Evolutionary conservation across 257 asterid species (phyloP).

Genomic region (Ajuga chamaepitys): DNA sequence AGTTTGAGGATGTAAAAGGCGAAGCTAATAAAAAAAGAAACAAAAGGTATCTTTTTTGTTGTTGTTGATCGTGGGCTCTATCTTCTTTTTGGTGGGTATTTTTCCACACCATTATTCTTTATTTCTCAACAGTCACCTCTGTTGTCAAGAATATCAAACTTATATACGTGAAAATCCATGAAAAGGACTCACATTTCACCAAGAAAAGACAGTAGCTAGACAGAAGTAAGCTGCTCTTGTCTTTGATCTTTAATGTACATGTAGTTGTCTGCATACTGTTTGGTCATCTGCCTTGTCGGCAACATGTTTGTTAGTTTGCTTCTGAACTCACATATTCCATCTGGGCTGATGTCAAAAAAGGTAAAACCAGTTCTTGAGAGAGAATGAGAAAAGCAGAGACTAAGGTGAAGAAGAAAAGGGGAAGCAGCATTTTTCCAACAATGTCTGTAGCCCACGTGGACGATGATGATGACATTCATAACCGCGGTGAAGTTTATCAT

Average conservation of each 20-base stretch:
- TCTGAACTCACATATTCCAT: slow-evolving; percentile 24
- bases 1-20: slow-evolving; percentile 2
- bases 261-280: background rate
- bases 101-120: background rate
- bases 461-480: slow-evolving; percentile 40
- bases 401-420: slow-evolving; percentile 41
- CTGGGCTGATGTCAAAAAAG: slow-evolving; percentile 24
- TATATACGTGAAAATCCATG: slow-evolving; percentile 1
- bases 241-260: background rate
- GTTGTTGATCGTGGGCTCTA: slow-evolving; percentile 14
- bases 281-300: background rate
- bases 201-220: background rate
- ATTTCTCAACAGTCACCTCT: background rate
- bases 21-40: background rate
- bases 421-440: slow-evolving; percentile 40
- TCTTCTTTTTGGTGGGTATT: background rate
- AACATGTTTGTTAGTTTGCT: slow-evolving; percentile 20
- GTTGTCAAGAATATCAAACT: slow-evolving; percentile 5
- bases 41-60: background rate
- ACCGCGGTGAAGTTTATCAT: slow-evolving; percentile 35
- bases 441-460: slow-evolving; percentile 97
- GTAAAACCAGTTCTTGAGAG: background rate
- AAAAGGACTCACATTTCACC: slow-evolving; percentile 16
- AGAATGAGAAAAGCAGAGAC: slow-evolving; percentile 59
- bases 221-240: background rate